Conservation (phyloP, 192 early-diverging fungal genomes). For the Linnemannia elongata region DNA sequence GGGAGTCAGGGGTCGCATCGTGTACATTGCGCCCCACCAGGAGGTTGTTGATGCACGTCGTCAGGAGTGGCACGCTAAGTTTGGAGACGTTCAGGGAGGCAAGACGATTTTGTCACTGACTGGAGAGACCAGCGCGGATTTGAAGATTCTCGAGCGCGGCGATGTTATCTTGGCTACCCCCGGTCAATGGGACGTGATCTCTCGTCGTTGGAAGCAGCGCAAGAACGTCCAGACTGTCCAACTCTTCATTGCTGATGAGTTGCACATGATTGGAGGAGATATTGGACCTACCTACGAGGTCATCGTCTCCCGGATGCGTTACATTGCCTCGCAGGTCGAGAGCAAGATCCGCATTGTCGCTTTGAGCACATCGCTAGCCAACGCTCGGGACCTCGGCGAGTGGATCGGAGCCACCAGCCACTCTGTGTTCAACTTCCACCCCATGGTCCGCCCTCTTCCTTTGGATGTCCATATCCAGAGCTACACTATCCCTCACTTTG, state of each 20-base stretch:
- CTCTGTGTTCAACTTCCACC: slow-evolving; percentile 95
- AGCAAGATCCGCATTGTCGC: slow-evolving; percentile 90
- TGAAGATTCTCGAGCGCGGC: slow-evolving; percentile 91
- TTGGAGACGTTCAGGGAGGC: slow-evolving; percentile 85
- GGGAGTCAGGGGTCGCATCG: slow-evolving; percentile 72
- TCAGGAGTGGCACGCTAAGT: slow-evolving; percentile 86
- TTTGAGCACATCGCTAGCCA: slow-evolving; percentile 91
- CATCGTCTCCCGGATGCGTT: slow-evolving; percentile 94
- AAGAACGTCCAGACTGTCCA: slow-evolving; percentile 92
- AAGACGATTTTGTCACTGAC: slow-evolving; percentile 91
- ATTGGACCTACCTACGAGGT: slow-evolving; percentile 94
- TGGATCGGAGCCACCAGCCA: slow-evolving; percentile 91
- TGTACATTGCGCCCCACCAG: slow-evolving; percentile 94
- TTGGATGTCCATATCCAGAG: slow-evolving; percentile 97
- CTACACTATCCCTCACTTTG: slow-evolving; percentile 92
- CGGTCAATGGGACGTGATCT: slow-evolving; percentile 94
- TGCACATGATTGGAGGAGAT: slow-evolving; percentile 94
- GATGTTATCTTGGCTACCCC: slow-evolving; percentile 94
- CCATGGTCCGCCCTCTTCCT: slow-evolving; percentile 92
- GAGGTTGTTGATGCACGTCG: slow-evolving; percentile 83
- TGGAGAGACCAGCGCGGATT: slow-evolving; percentile 90
- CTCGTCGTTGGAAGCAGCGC: slow-evolving; percentile 95
- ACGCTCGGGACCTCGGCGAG: slow-evolving; percentile 97
- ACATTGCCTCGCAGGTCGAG: slow-evolving; percentile 75
- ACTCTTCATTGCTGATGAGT: slow-evolving; percentile 93